Percentiles rank a stretch among this genome's conserved stretches.
phyloP scores from a whole-genome alignment of 177 flowering plant species.

The Vitis hybrid region DNA sequence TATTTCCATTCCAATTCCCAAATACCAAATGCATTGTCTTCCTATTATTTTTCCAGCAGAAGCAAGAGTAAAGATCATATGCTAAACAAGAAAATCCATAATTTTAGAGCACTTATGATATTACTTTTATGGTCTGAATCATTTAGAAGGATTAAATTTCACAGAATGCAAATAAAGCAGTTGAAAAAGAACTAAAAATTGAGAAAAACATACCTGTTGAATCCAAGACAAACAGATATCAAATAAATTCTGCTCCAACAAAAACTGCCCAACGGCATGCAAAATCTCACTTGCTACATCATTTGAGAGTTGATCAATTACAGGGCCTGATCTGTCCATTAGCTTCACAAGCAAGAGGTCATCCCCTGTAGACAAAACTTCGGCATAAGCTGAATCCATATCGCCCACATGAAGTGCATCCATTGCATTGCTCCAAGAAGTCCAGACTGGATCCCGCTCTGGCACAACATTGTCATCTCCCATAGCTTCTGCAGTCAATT shows the following conservation, averaged over 20 bases:
- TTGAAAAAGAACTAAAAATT: background rate
- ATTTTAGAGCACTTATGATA: no score
- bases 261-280: slow-evolving; percentile 69
- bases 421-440: slow-evolving; percentile 90
- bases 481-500: slow-evolving; percentile 66
- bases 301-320: slow-evolving; percentile 81
- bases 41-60: no score
- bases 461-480: slow-evolving; percentile 59
- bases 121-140: no score
- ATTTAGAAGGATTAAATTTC: no score
- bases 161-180: background rate
- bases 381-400: slow-evolving; percentile 88
- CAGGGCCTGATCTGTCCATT: slow-evolving; percentile 95
- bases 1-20: no score
- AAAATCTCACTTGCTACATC: slow-evolving; percentile 71
- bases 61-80: no score
- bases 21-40: no score
- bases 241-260: slow-evolving; percentile 69
- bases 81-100: no score
- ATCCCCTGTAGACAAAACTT: slow-evolving; percentile 80
- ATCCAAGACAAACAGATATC: slow-evolving; percentile 83
- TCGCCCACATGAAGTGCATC: slow-evolving; percentile 86
- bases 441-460: slow-evolving; percentile 74
- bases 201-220: slow-evolving; percentile 69
- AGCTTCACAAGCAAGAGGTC: slow-evolving; percentile 82